These are phyloP conservation scores for Hypoxylon lenormandii DNA, from an alignment of 495 filamentous ascomycete genomes.

Conservation along the genomic window DNA sequence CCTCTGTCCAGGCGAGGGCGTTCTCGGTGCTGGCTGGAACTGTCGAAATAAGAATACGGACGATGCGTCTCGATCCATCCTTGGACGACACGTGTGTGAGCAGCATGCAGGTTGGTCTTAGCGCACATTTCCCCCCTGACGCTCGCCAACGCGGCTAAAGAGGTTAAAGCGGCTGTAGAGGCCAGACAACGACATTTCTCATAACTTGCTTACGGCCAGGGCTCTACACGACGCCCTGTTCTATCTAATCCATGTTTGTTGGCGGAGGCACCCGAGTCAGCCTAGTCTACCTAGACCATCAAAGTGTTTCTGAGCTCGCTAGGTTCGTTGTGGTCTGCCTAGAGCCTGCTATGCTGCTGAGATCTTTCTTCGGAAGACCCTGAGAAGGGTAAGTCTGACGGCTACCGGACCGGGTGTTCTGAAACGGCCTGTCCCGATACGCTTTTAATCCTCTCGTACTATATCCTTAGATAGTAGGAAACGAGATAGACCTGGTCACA, in stretches of 20 bases:
- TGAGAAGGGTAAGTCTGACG: constrained; percentile 11
- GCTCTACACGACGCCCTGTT: constrained; percentile 20
- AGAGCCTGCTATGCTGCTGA: not conserved
- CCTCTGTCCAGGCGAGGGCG: constrained; percentile 5
- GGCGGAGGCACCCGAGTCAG: constrained; percentile 36
- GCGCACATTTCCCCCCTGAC: constrained; percentile 38
- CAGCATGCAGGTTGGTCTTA: constrained; percentile 21
- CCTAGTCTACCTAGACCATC: constrained; percentile 9
- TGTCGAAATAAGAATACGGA: constrained; percentile 31
- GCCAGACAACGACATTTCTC: constrained; percentile 27
- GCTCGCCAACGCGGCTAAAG: constrained; percentile 49
- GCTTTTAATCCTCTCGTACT: constrained; percentile 8
- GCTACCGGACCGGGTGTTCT: constrained; percentile 14
- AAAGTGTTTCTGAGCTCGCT: constrained; percentile 28
- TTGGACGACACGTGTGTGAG: constrained; percentile 25
- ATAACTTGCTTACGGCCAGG: constrained; percentile 15
- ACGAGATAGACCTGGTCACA: constrained; percentile 3
- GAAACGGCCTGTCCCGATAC: constrained; percentile 7
- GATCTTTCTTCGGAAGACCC: constrained; percentile 1
- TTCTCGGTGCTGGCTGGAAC: constrained; percentile 19
- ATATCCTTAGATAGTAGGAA: not conserved
- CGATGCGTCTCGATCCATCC: constrained; percentile 19
- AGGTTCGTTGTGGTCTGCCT: not conserved
- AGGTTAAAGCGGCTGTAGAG: constrained; percentile 46
- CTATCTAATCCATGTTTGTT: constrained; percentile 29